Evolutionary conservation across 768 basidiomycete genomes (phyloP).

Genomic region (Boletellus ananas): DNA sequence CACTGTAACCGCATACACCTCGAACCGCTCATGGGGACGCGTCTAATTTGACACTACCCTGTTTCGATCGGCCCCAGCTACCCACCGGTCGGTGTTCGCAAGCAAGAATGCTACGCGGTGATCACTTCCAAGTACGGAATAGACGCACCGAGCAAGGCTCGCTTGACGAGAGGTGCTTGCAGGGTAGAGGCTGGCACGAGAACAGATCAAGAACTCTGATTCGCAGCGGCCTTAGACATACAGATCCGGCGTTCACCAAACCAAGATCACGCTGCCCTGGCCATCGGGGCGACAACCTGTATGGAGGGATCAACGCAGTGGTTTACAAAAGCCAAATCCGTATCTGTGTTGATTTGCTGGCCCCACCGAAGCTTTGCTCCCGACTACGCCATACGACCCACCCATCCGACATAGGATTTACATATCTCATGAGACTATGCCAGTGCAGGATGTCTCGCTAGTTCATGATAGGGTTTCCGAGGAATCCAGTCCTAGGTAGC

Average conservation of each 20-base stretch:
- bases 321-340: slow-evolving; percentile 32
- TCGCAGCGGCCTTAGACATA: background rate
- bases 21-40: slow-evolving; percentile 40
- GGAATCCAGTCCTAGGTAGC: slow-evolving; percentile 25
- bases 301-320: slow-evolving; percentile 50
- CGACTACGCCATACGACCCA: slow-evolving; percentile 63
- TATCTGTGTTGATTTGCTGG: slow-evolving; percentile 14
- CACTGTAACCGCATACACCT: slow-evolving; percentile 33
- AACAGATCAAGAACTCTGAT: background rate
- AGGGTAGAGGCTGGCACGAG: slow-evolving; percentile 40
- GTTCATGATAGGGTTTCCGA: slow-evolving; percentile 81
- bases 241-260: no score
- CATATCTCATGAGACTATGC: slow-evolving; percentile 35
- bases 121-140: background rate
- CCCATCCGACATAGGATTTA: slow-evolving; percentile 72
- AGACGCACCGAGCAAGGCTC: slow-evolving; percentile 19
- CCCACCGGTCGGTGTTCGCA: slow-evolving; percentile 70
- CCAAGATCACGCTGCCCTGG: slow-evolving; percentile 54
- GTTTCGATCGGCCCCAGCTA: slow-evolving; percentile 56
- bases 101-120: slow-evolving; percentile 47
- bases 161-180: slow-evolving; percentile 56
- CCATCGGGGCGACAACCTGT: slow-evolving; percentile 48
- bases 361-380: slow-evolving; percentile 66
- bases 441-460: slow-evolving; percentile 76
- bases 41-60: slow-evolving; percentile 62